Evolutionary conservation across 2,329 filamentous ascomycete genomes (phyloP).

Genomic region (Lachnellula occidentalis): DNA sequence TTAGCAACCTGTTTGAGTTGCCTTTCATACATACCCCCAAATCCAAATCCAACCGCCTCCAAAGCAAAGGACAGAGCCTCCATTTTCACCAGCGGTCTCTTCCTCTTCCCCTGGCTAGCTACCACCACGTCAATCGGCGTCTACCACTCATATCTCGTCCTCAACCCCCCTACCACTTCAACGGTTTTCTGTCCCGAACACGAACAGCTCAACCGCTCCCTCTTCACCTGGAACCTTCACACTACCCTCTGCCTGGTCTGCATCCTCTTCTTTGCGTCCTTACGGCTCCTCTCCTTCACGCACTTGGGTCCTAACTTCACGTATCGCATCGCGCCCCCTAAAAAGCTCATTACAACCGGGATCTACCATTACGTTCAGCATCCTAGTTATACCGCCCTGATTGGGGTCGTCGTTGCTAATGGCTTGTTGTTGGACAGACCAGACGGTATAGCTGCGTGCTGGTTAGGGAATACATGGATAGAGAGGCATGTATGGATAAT

Average conservation of each 20-base stretch:
- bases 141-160: not conserved
- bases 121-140: too few relatives aligned
- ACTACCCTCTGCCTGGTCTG: slow-evolving; percentile 16
- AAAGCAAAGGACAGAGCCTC: too few relatives aligned
- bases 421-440: slow-evolving; percentile 32
- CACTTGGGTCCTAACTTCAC: slow-evolving; percentile 48
- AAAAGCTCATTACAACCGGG: slow-evolving; percentile 72
- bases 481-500: slow-evolving; percentile 39
- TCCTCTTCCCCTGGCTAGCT: too few relatives aligned
- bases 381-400: slow-evolving; percentile 63
- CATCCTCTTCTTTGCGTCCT: slow-evolving; percentile 20
- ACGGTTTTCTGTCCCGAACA: not conserved
- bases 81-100: too few relatives aligned
- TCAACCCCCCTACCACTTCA: not conserved
- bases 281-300: slow-evolving; percentile 38
- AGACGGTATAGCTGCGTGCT: slow-evolving; percentile 37
- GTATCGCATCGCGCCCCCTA: slow-evolving; percentile 44
- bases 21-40: too few relatives aligned
- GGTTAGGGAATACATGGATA: slow-evolving; percentile 45
- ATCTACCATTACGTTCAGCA: slow-evolving; percentile 73
- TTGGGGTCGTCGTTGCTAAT: slow-evolving; percentile 32
- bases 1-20: too few relatives aligned
- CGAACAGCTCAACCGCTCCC: not conserved
- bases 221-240: slow-evolving; percentile 27
- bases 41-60: too few relatives aligned